A percentile compares a stretch with the other conserved stretches of the same genome.
phyloP scores from a whole-genome alignment of 2,329 filamentous ascomycete genomes.

The Chaetomium olivaceum region DNA sequence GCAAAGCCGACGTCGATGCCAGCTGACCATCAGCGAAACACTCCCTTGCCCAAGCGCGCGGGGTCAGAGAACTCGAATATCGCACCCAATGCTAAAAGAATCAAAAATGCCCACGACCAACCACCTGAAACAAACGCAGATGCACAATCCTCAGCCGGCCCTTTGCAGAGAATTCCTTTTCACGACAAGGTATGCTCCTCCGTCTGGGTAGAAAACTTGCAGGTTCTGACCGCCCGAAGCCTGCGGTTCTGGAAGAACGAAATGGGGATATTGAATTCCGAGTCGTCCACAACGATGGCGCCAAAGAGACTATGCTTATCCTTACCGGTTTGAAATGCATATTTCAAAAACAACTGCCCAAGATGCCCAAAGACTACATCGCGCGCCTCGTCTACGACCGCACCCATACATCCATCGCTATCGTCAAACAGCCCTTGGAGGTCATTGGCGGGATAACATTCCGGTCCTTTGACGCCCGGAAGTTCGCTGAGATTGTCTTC shows the following conservation, averaged over 20 bases:
- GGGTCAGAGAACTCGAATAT: slow-evolving; percentile 64
- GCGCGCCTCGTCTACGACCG: slow-evolving; percentile 95
- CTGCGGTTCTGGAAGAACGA: slow-evolving; percentile 89
- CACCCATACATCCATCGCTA: slow-evolving; percentile 92
- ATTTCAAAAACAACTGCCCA: slow-evolving; percentile 96
- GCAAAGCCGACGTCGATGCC: background rate
- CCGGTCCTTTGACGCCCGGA: slow-evolving; percentile 84
- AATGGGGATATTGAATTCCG: slow-evolving; percentile 94
- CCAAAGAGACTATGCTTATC: slow-evolving; percentile 85
- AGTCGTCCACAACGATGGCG: slow-evolving; percentile 94
- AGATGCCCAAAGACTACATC: slow-evolving; percentile 99
- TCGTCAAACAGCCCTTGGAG: slow-evolving; percentile 93
- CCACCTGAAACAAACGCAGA: slow-evolving; percentile 41
- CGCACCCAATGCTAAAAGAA: slow-evolving; percentile 62
- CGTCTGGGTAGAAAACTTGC: slow-evolving; percentile 45
- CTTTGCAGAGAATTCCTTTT: slow-evolving; percentile 66
- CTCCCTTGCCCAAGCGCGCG: slow-evolving; percentile 63
- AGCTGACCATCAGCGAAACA: background rate
- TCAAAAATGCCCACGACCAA: slow-evolving; percentile 50
- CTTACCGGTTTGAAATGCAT: slow-evolving; percentile 95
- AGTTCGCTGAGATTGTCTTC: slow-evolving; percentile 98
- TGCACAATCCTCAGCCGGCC: slow-evolving; percentile 53
- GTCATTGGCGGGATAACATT: slow-evolving; percentile 96
- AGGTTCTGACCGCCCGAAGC: slow-evolving; percentile 49
- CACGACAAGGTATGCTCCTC: slow-evolving; percentile 71